Evolutionary conservation across 345 rosid species (phyloP), one percentile per base, ranked within the genome.

Genomic region (Bruguiera gymnorhiza): DNA sequence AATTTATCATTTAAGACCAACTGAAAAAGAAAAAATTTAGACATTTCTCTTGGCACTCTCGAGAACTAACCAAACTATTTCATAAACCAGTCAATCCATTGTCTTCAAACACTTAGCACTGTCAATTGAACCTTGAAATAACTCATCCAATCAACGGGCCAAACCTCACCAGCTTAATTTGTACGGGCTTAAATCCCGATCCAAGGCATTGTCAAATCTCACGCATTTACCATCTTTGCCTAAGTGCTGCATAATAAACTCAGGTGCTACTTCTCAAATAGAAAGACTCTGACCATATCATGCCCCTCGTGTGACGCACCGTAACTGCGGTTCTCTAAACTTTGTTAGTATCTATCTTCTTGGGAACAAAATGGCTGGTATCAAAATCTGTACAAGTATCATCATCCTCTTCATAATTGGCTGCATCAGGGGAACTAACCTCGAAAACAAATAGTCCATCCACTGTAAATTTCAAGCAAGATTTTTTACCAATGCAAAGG

Each of bases 351-450:
- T 63, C 73, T 37, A 73, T 37, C 57, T 10, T 58, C 67, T 39
- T 15, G 37, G 48, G 32, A 19, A 32, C 70, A 68, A 43, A 73
- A 61, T 68, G 43, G 64, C 60, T 62, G 67, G 61, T 29, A 32
- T 31, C 30, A 62, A 69, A 56, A 66, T 39, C 82, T 78, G 77
- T 72, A 83, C 78, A 81, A 65, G 58, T 34, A 67, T 68, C 55
- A 65, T 54, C 21, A 24, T 62, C 60, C 77, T 34, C 60, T 20
- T 32, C 60, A 67, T 29, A 46, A 60, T 46, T 54, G 61, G 70
- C 75, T 31, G 20, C 64, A 60, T 36, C 70, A 69, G 62, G 24
- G 69, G 58, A 64, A 67, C 51, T 61, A 71, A 32, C 60, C 70
- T 65, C 71, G 23, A 68, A 62, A 56, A 63, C 52, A 65, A 23